Evolutionary conservation across 106 monocot species (phyloP), one percentile per base, ranked within the genome.

Genomic region (Iris macrosiphon): DNA sequence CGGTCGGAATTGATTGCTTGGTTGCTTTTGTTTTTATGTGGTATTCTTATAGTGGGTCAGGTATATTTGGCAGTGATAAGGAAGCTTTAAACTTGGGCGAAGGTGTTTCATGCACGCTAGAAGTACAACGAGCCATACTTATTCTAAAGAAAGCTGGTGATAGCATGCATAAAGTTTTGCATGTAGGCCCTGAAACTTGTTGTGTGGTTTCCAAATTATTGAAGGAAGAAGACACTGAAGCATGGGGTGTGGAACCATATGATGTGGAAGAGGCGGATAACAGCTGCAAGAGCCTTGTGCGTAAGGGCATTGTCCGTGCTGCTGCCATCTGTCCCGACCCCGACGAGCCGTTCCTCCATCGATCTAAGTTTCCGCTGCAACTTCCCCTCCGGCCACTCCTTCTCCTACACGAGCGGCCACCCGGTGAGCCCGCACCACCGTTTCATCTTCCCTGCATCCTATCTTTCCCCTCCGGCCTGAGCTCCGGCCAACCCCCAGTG

Each of bases 211-310:
- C 65, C 6, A 65, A 49, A 49, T 62, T 79, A 34, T 61, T 65
- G 38, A 74, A 79, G 49, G 79, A 79, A 69, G 79, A 74, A 21
- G 70, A 66, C 23, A 46, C 41, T 34, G 66, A 80, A 44, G 65
- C 66, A 1, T 80, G 80, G 80, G 80, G 80, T 13, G 53, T 80
- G 17, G 80, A 80, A 29, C 80, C 80, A 35, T 80, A 80, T 66
- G 80, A 80, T 38, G 42, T 80, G 42, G 74, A 80, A 57, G 80
- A 74, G 70, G 70, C 70, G 51, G 74, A 80, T 41, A 66, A 21
- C 45, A 70, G 29, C 62, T 80, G 80, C 66, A 74, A 62, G 45
- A 71, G 40, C 61, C 66, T 80, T 62, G 66, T 80, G 9, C 74
- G 62, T 33, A 80, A 80, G 35, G 74, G 80, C 33, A 50, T 74